Evolutionary conservation across 306 rosid genomes (phyloP).

Genomic region (Urtica urens): DNA sequence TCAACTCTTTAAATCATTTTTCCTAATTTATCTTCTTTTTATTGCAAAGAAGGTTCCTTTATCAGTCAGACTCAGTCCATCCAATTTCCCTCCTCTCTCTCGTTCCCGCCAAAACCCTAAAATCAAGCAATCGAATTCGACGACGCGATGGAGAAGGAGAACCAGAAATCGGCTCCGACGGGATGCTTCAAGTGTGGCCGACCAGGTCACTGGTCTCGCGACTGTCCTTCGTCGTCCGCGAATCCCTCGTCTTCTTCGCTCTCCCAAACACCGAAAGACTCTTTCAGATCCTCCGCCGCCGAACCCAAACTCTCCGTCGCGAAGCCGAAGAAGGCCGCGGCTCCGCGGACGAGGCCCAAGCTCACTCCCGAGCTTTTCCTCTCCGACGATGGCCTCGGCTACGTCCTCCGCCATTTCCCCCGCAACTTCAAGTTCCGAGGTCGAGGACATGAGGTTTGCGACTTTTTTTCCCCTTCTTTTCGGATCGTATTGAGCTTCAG

Average conservation of each 20-base stretch:
- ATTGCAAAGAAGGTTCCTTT: too few species aligned
- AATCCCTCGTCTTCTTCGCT: constrained; percentile 4
- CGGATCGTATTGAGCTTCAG: background rate
- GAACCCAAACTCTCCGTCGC: constrained; percentile 18
- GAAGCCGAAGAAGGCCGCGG: constrained; percentile 43
- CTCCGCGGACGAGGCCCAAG: constrained; percentile 56
- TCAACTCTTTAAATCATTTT: too few species aligned
- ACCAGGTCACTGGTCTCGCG: constrained; percentile 99
- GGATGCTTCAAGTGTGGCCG: constrained; percentile 96
- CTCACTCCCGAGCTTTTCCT: constrained; percentile 77
- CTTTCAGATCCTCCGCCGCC: constrained; percentile 4
- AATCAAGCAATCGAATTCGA: too few species aligned
- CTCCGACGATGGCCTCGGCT: constrained; percentile 89
- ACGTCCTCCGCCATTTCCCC: constrained; percentile 89
- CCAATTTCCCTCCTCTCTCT: too few species aligned
- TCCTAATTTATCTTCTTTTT: too few species aligned
- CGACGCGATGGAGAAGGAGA: constrained; percentile 18
- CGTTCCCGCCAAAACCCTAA: too few species aligned
- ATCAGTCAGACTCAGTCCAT: too few species aligned
- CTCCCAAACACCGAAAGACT: constrained; percentile 4
- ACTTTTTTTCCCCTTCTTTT: background rate
- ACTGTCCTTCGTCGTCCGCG: constrained; percentile 61
- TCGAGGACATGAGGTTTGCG: constrained; percentile 72
- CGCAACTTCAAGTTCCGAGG: constrained; percentile 70
- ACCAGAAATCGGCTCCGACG: constrained; percentile 38